Base-by-base conservation (phyloP, 345 rosid genomes). In the Salix suchowensis region DNA sequence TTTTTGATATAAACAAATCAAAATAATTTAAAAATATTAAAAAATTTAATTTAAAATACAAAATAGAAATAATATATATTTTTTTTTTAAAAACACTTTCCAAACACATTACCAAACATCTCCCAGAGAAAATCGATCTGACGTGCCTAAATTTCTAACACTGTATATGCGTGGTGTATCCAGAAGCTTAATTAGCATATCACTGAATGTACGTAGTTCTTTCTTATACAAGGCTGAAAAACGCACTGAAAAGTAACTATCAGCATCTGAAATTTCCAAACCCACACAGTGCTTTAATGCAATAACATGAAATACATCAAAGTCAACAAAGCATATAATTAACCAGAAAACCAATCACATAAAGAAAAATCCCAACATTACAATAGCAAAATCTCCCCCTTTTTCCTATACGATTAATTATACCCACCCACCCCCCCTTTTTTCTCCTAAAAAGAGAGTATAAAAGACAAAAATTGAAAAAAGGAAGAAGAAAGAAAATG, bases 381-480 rank as follows among this genome's bases (percentile, higher is more conserved):
- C 76, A 73, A 82, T 48, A 79, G 67, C 71, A 77, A 55, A 69
- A 82, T 81, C 86, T 82, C 88, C 89, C 89, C 77, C 84, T 82
- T 80, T 34, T 66, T 82, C 40, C 78, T 78, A 78, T 85, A 84
- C 84, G 85, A 83, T 75, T 86, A 80, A 83, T 75, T 86, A 80
- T 83, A 83, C 82, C 87, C 79, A 79, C 28, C 39, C 65, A 84
- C 79, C 79, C 23, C 44, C 64, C 73, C 46, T 50, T 64, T 71
- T 74, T 74, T 58, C 46, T 6, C 65, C 77, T 79, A 67, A 78
- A 81, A 61, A 64, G 76, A 65, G 54, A 44, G 68, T 71, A 24
- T 65, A 26, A 32, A 39, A 39, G 28, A 26, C 54, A 42, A 73
- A 34, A 65, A 72, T 10, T 26, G 6, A 78, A 32, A 32, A 32